phyloP scores from a whole-genome alignment of 2,329 filamentous ascomycete genomes.

The Trichoderma lentiforme region DNA sequence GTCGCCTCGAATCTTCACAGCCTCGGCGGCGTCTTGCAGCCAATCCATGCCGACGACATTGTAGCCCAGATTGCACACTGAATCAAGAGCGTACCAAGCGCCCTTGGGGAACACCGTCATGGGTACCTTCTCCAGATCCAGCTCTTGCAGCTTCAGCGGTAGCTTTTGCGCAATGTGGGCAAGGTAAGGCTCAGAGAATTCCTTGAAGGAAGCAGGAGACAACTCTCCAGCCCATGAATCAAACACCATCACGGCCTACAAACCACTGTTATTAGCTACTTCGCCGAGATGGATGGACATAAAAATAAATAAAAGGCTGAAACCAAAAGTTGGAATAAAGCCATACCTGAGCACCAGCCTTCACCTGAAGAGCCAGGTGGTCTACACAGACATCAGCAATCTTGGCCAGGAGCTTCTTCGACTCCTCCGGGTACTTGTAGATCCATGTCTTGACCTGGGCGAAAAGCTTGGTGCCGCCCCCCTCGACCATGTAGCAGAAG shows the following conservation, averaged over 20 bases:
- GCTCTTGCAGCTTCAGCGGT: conserved; percentile 67
- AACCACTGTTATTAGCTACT: background rate
- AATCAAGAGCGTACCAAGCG: conserved; percentile 90
- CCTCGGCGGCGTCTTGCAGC: conserved; percentile 84
- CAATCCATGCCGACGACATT: conserved; percentile 94
- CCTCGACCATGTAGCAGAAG: conserved; percentile 98
- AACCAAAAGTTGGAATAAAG: conserved; percentile 14
- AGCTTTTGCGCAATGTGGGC: conserved; percentile 78
- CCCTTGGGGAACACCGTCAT: conserved; percentile 99
- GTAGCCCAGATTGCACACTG: conserved; percentile 84
- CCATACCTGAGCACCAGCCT: conserved; percentile 80
- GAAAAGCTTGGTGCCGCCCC: conserved; percentile 93
- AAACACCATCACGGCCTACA: conserved; percentile 85
- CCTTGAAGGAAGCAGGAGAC: conserved; percentile 75
- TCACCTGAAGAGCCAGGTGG: conserved; percentile 86
- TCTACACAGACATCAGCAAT: conserved; percentile 94
- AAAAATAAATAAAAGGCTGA: background rate
- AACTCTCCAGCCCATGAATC: conserved; percentile 98
- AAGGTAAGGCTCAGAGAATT: conserved; percentile 84
- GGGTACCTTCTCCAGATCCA: conserved; percentile 76
- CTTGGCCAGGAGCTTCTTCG: conserved; percentile 80
- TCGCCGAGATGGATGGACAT: background rate
- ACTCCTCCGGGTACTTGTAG: conserved; percentile 79
- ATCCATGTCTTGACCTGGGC: conserved; percentile 95
- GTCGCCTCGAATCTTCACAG: conserved; percentile 73